These are phyloP conservation scores for Luffa acutangula DNA, from an alignment of 306 rosid genomes.

Conservation along the genomic window DNA sequence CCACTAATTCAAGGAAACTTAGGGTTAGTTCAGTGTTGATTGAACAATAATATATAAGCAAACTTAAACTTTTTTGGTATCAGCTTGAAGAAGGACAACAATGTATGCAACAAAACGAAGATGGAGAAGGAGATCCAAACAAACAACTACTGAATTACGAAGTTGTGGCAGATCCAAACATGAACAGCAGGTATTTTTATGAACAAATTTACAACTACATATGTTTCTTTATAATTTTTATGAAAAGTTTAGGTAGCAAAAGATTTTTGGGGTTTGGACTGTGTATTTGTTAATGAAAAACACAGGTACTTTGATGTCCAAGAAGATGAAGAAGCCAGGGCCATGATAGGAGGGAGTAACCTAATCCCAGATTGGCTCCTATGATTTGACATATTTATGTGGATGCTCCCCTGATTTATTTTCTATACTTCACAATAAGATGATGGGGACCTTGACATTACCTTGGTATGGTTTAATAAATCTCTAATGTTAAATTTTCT, in stretches of 20 bases:
- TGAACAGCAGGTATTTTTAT: background rate
- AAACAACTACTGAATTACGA: background rate
- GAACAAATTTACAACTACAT: background rate
- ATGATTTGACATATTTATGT: background rate
- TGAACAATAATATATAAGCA: background rate
- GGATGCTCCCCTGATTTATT: background rate
- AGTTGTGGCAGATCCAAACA: background rate
- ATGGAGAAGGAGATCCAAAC: background rate
- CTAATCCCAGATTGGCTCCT: background rate
- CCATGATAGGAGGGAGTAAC: background rate
- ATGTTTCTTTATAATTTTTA: background rate
- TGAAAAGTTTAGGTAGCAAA: background rate
- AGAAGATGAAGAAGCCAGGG: background rate
- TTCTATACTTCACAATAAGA: background rate
- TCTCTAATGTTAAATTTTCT: too few relatives aligned
- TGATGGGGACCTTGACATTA: background rate
- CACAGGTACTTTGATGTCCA: background rate
- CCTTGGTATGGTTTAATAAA: background rate
- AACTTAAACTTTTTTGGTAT: background rate
- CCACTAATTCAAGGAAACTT: background rate
- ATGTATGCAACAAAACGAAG: conserved; percentile 6
- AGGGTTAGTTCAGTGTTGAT: background rate
- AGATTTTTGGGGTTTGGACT: background rate
- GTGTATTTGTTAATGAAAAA: background rate
- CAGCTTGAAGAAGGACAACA: conserved; percentile 30